These are phyloP conservation scores for Diaporthe velutina DNA, from an alignment of 2,329 filamentous ascomycete species.

Conservation along the genomic window DNA sequence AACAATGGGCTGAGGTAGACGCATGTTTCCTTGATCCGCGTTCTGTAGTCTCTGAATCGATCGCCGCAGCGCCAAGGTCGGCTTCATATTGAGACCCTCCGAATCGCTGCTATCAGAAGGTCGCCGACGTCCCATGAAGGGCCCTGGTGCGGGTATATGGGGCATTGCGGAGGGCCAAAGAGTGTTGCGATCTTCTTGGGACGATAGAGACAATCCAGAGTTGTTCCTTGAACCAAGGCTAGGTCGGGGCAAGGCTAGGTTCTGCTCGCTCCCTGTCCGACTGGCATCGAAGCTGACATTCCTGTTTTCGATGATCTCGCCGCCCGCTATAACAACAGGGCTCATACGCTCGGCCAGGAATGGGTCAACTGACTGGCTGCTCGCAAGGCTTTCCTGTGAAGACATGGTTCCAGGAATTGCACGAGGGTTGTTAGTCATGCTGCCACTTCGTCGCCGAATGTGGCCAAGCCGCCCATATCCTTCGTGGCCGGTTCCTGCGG, in stretches of 20 bases:
- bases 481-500: conserved; percentile 94
- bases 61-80: conserved; percentile 67
- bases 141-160: conserved; percentile 47
- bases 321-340: conserved; percentile 75
- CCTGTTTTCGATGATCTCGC: conserved; percentile 71
- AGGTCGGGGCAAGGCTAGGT: conserved; percentile 55
- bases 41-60: conserved; percentile 66
- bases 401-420: conserved; percentile 58
- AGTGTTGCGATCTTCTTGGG: conserved; percentile 57
- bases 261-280: conserved; percentile 65
- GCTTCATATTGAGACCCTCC: conserved; percentile 60
- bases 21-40: conserved; percentile 57
- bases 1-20: conserved; percentile 67
- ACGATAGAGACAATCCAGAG: conserved; percentile 57
- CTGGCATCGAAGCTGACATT: conserved; percentile 65
- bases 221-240: conserved; percentile 58
- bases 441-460: conserved; percentile 73
- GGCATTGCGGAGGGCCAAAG: conserved; percentile 69
- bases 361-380: conserved; percentile 60
- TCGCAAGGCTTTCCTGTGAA: conserved; percentile 65
- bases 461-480: conserved; percentile 79
- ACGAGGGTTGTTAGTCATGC: conserved; percentile 61
- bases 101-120: conserved; percentile 71
- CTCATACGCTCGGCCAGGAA: conserved; percentile 74
- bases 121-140: conserved; percentile 50